A percentile compares a stretch with the other conserved stretches of the same genome.
Conservation (phyloP, 352 stramenopile species). For the Phytophthora sp. region DNA sequence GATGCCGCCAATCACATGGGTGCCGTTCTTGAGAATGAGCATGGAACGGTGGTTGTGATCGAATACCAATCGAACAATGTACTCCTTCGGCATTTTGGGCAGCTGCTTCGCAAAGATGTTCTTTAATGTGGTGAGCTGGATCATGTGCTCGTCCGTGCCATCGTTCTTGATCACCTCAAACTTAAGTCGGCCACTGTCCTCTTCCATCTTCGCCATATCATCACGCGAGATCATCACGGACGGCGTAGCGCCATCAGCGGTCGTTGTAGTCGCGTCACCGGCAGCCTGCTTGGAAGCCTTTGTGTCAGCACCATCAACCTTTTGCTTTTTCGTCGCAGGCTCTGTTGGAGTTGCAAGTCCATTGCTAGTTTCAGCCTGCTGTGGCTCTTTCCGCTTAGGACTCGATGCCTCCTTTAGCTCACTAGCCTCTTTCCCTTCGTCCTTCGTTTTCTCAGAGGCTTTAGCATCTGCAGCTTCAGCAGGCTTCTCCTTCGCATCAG, state of each 20-base stretch:
- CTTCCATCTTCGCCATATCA: slow-evolving; percentile 90
- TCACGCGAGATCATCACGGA: slow-evolving; percentile 80
- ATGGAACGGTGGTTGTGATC: slow-evolving; percentile 95
- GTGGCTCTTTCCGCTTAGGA: slow-evolving; percentile 33
- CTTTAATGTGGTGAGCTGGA: slow-evolving; percentile 96
- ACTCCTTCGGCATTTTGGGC: slow-evolving; percentile 99
- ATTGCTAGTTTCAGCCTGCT: slow-evolving; percentile 6
- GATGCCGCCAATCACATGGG: slow-evolving; percentile 97
- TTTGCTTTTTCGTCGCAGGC: slow-evolving; percentile 49
- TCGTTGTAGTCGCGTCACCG: not conserved
- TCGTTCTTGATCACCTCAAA: slow-evolving; percentile 94
- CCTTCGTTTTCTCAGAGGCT: not conserved
- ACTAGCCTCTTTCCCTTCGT: slow-evolving; percentile 4
- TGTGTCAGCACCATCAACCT: slow-evolving; percentile 19
- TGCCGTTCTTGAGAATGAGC: slow-evolving; percentile 92
- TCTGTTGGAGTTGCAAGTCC: not conserved
- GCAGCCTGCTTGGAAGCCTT: slow-evolving; percentile 11
- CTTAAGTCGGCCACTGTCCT: slow-evolving; percentile 78
- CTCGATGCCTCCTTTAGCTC: slow-evolving; percentile 5
- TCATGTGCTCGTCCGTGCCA: slow-evolving; percentile 83
- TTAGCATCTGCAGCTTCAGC: not conserved
- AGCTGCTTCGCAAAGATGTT: slow-evolving; percentile 98
- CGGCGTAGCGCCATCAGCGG: slow-evolving; percentile 18
- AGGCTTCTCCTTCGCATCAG: too few species aligned
- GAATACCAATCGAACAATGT: slow-evolving; percentile 99